A percentile compares a stretch with the other conserved stretches of the same genome.
These are phyloP conservation scores for Calycina herbarum DNA, from an alignment of 2,329 filamentous ascomycete species.

Conservation along the genomic window DNA sequence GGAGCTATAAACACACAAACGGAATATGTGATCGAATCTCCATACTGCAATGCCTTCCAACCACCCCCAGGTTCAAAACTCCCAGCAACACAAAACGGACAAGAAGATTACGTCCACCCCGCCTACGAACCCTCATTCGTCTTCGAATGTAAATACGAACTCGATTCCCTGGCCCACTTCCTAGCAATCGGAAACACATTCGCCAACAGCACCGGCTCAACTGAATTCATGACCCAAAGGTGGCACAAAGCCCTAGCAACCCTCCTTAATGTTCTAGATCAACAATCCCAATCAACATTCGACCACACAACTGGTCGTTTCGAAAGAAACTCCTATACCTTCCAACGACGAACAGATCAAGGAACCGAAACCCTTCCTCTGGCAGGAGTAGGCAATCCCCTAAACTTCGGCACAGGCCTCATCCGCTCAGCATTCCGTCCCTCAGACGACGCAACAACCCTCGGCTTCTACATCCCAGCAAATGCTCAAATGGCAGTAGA, in stretches of 20 bases:
- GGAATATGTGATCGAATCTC: slow-evolving; percentile 90
- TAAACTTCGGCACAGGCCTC: slow-evolving; percentile 80
- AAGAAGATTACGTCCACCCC: slow-evolving; percentile 83
- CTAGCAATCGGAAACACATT: slow-evolving; percentile 85
- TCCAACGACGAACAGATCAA: slow-evolving; percentile 74
- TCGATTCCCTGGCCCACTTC: slow-evolving; percentile 93
- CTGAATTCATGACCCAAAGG: slow-evolving; percentile 72
- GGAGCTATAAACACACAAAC: slow-evolving; percentile 96
- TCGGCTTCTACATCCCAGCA: slow-evolving; percentile 91
- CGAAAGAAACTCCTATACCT: slow-evolving; percentile 78
- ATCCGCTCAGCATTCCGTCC: slow-evolving; percentile 91
- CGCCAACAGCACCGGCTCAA: slow-evolving; percentile 74
- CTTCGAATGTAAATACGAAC: slow-evolving; percentile 98
- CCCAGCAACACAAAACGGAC: slow-evolving; percentile 70
- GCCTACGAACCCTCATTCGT: slow-evolving; percentile 80
- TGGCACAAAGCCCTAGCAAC: slow-evolving; percentile 80
- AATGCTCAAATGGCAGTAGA: slow-evolving; percentile 97
- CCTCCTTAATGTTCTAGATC: slow-evolving; percentile 69
- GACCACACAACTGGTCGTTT: slow-evolving; percentile 64
- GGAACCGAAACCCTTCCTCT: slow-evolving; percentile 91
- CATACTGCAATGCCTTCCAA: slow-evolving; percentile 98
- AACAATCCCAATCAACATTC: slow-evolving; percentile 82
- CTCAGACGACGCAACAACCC: slow-evolving; percentile 90
- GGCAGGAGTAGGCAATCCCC: slow-evolving; percentile 82
- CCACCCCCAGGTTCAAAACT: slow-evolving; percentile 83